These are phyloP conservation scores for Xylaria sp. DNA, from an alignment of 2,329 filamentous ascomycete genomes.

Conservation along the genomic window DNA sequence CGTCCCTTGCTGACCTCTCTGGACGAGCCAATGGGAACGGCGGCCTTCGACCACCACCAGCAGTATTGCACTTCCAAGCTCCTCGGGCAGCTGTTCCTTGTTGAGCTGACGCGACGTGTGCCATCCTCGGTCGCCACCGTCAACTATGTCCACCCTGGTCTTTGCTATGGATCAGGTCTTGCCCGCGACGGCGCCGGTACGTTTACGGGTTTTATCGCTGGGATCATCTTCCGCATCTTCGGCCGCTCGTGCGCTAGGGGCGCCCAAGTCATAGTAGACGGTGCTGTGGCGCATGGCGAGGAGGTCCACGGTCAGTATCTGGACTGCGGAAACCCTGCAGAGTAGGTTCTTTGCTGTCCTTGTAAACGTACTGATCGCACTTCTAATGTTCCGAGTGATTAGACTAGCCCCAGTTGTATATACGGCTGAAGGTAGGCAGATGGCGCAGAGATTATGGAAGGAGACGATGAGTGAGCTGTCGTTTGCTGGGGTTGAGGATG, in stretches of 20 bases:
- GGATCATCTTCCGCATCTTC: constrained; percentile 28
- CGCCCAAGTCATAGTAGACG: constrained; percentile 25
- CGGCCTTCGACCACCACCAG: constrained; percentile 29
- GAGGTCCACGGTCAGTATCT: constrained; percentile 35
- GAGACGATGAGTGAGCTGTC: constrained; percentile 34
- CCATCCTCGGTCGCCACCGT: constrained; percentile 35
- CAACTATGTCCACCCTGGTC: constrained; percentile 33
- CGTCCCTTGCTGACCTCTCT: constrained; percentile 17
- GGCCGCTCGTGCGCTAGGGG: constrained; percentile 25
- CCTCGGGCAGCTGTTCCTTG: constrained; percentile 46
- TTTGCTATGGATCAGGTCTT: constrained; percentile 31
- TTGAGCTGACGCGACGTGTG: constrained; percentile 45
- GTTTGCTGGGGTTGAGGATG: constrained; percentile 23
- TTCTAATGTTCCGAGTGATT: constrained; percentile 3
- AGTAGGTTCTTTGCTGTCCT: constrained; percentile 12
- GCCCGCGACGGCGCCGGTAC: constrained; percentile 31
- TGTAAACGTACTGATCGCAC: background rate
- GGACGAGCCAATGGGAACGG: constrained; percentile 4
- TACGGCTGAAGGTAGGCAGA: constrained; percentile 30
- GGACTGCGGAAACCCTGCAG: constrained; percentile 10
- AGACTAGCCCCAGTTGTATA: constrained; percentile 30
- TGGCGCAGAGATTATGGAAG: constrained; percentile 30
- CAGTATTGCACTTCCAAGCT: constrained; percentile 44
- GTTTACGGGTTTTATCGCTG: constrained; percentile 18
- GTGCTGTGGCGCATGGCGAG: constrained; percentile 20